phyloP scores from a whole-genome alignment of 2,329 filamentous ascomycete species.

The Aspergillus ochraceoroseus region DNA sequence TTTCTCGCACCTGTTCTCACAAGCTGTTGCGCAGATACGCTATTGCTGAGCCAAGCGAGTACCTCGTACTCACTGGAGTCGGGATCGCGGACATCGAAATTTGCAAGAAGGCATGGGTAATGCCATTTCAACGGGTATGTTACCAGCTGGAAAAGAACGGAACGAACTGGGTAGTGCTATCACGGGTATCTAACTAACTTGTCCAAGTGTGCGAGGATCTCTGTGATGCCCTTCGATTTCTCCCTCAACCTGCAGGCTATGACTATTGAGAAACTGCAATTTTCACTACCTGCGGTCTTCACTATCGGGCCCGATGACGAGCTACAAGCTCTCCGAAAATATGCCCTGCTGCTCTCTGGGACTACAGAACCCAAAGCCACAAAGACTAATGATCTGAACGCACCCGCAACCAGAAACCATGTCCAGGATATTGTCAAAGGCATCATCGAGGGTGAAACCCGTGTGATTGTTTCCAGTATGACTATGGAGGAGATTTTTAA shows the following conservation, averaged over 20 bases:
- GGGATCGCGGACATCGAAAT: slow-evolving; percentile 70
- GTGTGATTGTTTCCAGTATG: slow-evolving; percentile 78
- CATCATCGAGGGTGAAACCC: slow-evolving; percentile 83
- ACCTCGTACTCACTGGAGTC: slow-evolving; percentile 81
- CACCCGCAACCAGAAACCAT: slow-evolving; percentile 54
- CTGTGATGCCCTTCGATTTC: slow-evolving; percentile 62
- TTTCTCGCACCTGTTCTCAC: neutral
- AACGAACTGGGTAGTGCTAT: neutral
- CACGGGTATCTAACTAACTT: neutral
- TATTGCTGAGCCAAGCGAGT: slow-evolving; percentile 71
- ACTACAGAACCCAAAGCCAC: slow-evolving; percentile 45
- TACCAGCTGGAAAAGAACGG: neutral
- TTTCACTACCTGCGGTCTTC: slow-evolving; percentile 76
- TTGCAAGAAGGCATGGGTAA: slow-evolving; percentile 69
- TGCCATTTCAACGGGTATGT: slow-evolving; percentile 60
- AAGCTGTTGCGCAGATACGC: slow-evolving; percentile 52
- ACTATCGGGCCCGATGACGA: slow-evolving; percentile 77
- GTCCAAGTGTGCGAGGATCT: slow-evolving; percentile 34
- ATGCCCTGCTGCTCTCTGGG: slow-evolving; percentile 71
- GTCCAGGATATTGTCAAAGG: slow-evolving; percentile 82
- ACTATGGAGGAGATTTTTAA: slow-evolving; percentile 91
- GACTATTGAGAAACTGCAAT: slow-evolving; percentile 83
- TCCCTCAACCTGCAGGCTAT: slow-evolving; percentile 78
- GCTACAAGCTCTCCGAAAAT: slow-evolving; percentile 67
- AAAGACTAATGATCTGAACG: slow-evolving; percentile 37